Evolutionary conservation across 2,329 filamentous ascomycete genomes (phyloP), one percentile per base, ranked within the genome.

Genomic region (Trichoderma koningii): DNA sequence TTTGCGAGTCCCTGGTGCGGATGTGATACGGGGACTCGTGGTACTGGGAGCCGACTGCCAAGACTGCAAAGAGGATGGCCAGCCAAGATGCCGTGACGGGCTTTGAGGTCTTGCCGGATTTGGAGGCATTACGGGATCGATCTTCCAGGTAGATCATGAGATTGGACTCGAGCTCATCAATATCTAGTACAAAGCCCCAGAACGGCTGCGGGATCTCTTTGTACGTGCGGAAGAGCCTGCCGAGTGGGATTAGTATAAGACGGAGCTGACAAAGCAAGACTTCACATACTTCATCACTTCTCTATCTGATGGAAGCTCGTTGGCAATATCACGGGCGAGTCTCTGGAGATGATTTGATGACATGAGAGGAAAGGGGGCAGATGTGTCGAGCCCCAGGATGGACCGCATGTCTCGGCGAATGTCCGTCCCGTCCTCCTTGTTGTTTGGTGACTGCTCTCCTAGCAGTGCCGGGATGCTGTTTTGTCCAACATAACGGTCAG

Each of bases 401-500:
- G 87, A 87, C 66, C 86, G 81, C 81, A 89, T 88, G 74, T 89
- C 86, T 70, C 83, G 82, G 59, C 86, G 83, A 60, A 89, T 87
- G 68, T 85, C 84, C 71, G 82, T 79, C 53, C 79, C 81, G 61
- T 83, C 80, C 64, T 80, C 80, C 65, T 82, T 81, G 63, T 83
- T 81, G 67, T 79, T 82, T 45, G 82, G 76, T 2, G 83, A 82
- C 71, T 88, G 86, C 71, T 89, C 86, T 66, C 85, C 81, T 45
- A 89, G 77, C 42, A 89, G 76, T n/a, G 85, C 87, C 7, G 87
- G 86, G 63, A 89, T 89, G 72, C 86, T 88, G 74, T 89, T 89
- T 71, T 89, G 85, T 30, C 87, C 87, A 41, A 89, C 80, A 73
- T 88, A 89, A 48, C 87, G 81, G 53, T 86, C 83, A 55, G 81